Base-by-base conservation (phyloP, 1,284 basidiomycete species). In the Stygiomarasmius scandens region DNA sequence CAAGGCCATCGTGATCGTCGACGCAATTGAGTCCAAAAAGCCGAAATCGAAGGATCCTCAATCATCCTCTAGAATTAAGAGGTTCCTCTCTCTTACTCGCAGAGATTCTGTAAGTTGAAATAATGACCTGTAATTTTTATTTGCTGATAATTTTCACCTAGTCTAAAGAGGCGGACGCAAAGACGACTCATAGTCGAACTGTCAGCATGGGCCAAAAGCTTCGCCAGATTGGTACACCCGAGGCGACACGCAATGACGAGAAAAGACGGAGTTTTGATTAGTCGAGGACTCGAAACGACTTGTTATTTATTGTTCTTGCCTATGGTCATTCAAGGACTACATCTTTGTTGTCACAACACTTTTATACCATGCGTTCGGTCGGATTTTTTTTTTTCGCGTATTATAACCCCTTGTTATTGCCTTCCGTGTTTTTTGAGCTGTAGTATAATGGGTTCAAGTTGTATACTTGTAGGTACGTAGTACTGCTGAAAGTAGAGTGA, bases 1-100 rank as follows among this genome's bases (percentile, higher is more conserved):
- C 38, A 88, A 86, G 66, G 79, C 84, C 12, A 83, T 87, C 54
- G 83, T 79, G 12, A 77, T 84, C 56, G 74, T 85, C 44, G 85
- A 88, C 57, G 78, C 81, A 2, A 70, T 83, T 52, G 81, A 83
- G 38, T 75, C 75, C 46, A 84, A 81, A 62, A 75, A 74, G 63
- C 56, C 63, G 25, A 64, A 71, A 64, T 67, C 75, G 57, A 61
- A 64, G 58, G 49, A 67, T n/a, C 63, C 63, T 27, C 61, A 66
- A 34, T 53, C 54, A 16, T 44, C 59, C 12, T 68, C 67, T 16
- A 54, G 63, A 20, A 56, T 76, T 32, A 71, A 71, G 36, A 70
- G 75, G 29, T 71, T 80, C 55, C 77, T 80, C 58, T 75, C 77
- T 14, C 58, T 78, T 41, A 68, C 67, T 54, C 66, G 69, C 56